Evolutionary conservation across 495 filamentous ascomycete species (phyloP).

Genomic region (Aspergillus wentii): DNA sequence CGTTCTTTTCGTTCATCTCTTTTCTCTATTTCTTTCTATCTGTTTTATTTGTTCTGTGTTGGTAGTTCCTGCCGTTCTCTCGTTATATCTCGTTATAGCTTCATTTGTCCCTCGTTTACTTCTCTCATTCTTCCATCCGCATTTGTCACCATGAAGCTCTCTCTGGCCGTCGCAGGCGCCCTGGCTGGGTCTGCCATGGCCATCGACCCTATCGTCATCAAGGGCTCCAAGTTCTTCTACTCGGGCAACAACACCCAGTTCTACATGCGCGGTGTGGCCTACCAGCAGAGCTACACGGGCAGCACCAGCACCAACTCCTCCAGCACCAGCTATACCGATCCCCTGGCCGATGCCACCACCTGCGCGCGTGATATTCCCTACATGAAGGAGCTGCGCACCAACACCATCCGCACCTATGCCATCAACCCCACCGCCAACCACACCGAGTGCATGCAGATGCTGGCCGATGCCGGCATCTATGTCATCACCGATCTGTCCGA

Average conservation of each 20-base stretch:
- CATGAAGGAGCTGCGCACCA: constrained; percentile 71
- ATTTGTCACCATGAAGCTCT: constrained; percentile 34
- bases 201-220: constrained; percentile 67
- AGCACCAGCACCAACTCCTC: constrained; percentile 32
- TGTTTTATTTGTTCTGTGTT: constrained; percentile 8
- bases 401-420: constrained; percentile 90
- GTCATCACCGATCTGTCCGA: constrained; percentile 84
- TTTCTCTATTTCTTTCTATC: constrained; percentile 7
- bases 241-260: constrained; percentile 75
- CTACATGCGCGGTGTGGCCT: constrained; percentile 85
- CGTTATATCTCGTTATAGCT: constrained; percentile 11
- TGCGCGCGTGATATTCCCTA: constrained; percentile 84
- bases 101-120: constrained; percentile 5
- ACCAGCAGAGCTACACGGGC: constrained; percentile 57
- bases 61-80: no score
- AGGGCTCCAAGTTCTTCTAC: constrained; percentile 81
- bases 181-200: constrained; percentile 51
- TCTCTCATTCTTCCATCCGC: no score
- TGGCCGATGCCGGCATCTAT: constrained; percentile 88
- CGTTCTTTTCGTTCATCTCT: background rate
- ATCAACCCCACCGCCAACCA: constrained; percentile 79
- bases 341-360: constrained; percentile 61
- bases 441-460: constrained; percentile 74
- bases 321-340: constrained; percentile 49
- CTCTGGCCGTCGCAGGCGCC: constrained; percentile 39